A percentile compares a stretch with the other conserved stretches of the same genome.
phyloP scores from a whole-genome alignment of 2,329 filamentous ascomycete genomes.

The Ceratocystis alfenasii region DNA sequence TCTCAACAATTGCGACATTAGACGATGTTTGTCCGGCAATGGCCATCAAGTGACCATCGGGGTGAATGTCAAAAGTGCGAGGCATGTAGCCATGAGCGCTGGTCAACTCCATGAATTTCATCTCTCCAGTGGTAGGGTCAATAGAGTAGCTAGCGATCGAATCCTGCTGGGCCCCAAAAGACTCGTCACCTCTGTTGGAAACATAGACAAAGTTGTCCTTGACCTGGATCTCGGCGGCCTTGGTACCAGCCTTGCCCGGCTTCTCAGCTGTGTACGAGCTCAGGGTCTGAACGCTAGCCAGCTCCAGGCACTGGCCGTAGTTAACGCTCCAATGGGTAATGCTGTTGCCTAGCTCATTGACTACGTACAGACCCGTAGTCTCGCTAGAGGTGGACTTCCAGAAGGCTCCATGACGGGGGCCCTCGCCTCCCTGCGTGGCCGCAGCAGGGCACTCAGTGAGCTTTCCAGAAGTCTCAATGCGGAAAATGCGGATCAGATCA shows the following conservation, averaged over 20 bases:
- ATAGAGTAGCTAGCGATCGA: constrained; percentile 44
- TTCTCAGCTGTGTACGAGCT: constrained; percentile 37
- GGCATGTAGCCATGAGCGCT: constrained; percentile 49
- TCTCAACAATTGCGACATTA: constrained; percentile 44
- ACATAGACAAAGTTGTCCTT: constrained; percentile 45
- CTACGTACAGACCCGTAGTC: constrained; percentile 29
- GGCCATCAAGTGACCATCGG: constrained; percentile 46
- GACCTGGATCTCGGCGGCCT: constrained; percentile 44
- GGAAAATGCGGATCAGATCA: constrained; percentile 43
- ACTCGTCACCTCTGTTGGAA: constrained; percentile 49
- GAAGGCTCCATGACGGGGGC: constrained; percentile 43
- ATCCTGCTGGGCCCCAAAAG: constrained; percentile 43
- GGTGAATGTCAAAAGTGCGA: constrained; percentile 50
- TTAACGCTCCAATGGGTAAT: constrained; percentile 39
- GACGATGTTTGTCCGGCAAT: constrained; percentile 50
- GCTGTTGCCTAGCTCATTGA: constrained; percentile 41
- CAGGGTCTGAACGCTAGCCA: constrained; percentile 36
- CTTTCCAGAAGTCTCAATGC: constrained; percentile 36
- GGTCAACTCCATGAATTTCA: constrained; percentile 42
- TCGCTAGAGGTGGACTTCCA: constrained; percentile 28
- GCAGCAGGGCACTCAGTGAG: constrained; percentile 37
- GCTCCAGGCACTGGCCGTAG: constrained; percentile 38
- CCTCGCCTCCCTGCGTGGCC: constrained; percentile 36
- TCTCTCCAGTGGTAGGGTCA: constrained; percentile 34
- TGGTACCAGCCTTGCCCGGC: constrained; percentile 35